phyloP scores from a whole-genome alignment of 2,329 filamentous ascomycete genomes.

The Alternaria incomplexa region DNA sequence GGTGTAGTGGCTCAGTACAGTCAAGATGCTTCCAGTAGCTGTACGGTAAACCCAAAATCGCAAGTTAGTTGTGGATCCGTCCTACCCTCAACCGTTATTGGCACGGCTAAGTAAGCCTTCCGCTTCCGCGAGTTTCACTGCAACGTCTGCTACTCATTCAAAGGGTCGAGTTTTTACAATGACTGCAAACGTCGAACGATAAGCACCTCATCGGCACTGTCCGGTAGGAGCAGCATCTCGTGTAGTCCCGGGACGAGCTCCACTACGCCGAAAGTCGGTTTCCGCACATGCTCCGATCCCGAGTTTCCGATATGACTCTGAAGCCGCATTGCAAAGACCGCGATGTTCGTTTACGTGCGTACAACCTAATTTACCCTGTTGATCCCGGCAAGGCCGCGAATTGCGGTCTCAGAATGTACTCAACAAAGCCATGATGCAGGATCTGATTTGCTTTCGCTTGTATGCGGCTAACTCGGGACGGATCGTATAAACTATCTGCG shows the following conservation, averaged over 20 bases:
- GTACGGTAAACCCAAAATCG: slow-evolving; percentile 29
- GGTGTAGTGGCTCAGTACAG: slow-evolving; percentile 16
- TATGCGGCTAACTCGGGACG: not conserved
- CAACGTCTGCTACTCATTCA: slow-evolving; percentile 9
- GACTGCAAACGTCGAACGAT: slow-evolving; percentile 30
- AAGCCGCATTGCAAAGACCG: slow-evolving; percentile 14
- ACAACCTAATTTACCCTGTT: not conserved
- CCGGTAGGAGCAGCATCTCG: slow-evolving; percentile 21
- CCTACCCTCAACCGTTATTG: slow-evolving; percentile 5
- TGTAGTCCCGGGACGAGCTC: slow-evolving; percentile 17
- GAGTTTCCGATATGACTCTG: slow-evolving; percentile 2
- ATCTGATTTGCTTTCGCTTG: not conserved
- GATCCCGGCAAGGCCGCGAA: not conserved
- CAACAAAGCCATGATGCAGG: not conserved
- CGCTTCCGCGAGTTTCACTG: slow-evolving; percentile 22
- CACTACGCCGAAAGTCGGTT: slow-evolving; percentile 17
- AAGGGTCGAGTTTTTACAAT: slow-evolving; percentile 1
- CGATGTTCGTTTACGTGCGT: not conserved
- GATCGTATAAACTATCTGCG: not conserved
- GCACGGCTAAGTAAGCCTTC: slow-evolving; percentile 16
- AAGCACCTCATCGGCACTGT: slow-evolving; percentile 29
- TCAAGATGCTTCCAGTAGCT: slow-evolving; percentile 25
- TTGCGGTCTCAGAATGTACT: not conserved
- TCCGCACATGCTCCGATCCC: slow-evolving; percentile 25
- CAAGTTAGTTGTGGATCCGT: slow-evolving; percentile 26